Evolutionary conservation across 2,329 filamentous ascomycete genomes (phyloP).

Genomic region (Penicillium sumatraense): DNA sequence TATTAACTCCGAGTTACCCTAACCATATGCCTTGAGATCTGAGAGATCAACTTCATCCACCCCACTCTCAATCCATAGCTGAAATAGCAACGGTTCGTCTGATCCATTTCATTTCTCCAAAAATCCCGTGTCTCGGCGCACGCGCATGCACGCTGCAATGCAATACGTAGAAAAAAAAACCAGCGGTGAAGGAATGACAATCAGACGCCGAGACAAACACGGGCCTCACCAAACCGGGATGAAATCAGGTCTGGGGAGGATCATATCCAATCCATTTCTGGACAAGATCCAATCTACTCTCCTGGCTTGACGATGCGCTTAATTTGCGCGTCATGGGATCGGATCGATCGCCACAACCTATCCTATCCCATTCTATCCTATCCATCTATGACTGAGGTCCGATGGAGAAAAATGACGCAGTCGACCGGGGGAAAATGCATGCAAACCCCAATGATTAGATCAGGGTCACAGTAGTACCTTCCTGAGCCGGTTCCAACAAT

Average conservation of each 20-base stretch:
- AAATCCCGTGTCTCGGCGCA: slow-evolving; percentile 12
- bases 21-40: too few relatives aligned
- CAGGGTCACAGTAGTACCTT: slow-evolving; percentile 44
- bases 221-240: background rate
- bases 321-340: slow-evolving; percentile 4
- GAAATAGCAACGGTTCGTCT: too few relatives aligned
- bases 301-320: slow-evolving; percentile 1
- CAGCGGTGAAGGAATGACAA: slow-evolving; percentile 21
- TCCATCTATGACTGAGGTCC: too few relatives aligned
- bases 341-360: too few relatives aligned
- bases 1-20: background rate
- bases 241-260: background rate
- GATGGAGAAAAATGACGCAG: too few relatives aligned
- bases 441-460: slow-evolving; percentile 23
- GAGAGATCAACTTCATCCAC: too few relatives aligned
- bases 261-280: background rate
- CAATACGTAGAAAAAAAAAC: slow-evolving; percentile 13
- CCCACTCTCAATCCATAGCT: too few relatives aligned
- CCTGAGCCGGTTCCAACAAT: slow-evolving; percentile 84
- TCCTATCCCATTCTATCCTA: too few relatives aligned
- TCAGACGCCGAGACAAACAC: background rate
- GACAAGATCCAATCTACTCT: background rate
- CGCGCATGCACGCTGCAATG: slow-evolving; percentile 17
- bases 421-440: background rate
- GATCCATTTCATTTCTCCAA: background rate